Evolutionary conservation across 495 filamentous ascomycete species (phyloP).

Genomic region (Lepraria neglecta): DNA sequence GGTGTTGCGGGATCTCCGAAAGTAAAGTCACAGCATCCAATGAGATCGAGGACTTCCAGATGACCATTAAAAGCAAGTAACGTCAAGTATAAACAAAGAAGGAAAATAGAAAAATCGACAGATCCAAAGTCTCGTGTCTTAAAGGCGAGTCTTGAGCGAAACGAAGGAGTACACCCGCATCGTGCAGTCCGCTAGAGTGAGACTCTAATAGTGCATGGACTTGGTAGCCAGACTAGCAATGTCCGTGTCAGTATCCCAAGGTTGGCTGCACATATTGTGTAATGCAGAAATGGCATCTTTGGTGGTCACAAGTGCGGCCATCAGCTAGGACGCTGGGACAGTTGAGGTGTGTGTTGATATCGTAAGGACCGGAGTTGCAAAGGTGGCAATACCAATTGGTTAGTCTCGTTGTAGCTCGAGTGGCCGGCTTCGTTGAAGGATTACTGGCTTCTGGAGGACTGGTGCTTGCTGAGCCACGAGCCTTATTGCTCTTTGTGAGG

Average conservation of each 20-base stretch:
- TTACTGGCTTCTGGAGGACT: background rate
- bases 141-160: no score
- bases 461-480: background rate
- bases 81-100: background rate
- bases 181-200: no score
- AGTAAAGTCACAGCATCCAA: no score
- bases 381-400: constrained; percentile 7
- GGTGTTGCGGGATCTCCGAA: no score
- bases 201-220: no score
- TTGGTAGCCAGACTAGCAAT: no score
- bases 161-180: no score
- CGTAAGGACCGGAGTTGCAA: constrained; percentile 5
- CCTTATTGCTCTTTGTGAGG: background rate
- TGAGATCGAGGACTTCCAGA: no score
- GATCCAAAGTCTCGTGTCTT: no score
- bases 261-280: background rate
- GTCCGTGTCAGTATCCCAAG: no score
- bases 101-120: background rate
- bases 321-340: constrained; percentile 10
- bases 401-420: background rate
- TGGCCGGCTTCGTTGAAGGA: background rate
- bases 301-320: constrained; percentile 2
- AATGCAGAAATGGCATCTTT: constrained; percentile 3
- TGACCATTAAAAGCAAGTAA: background rate
- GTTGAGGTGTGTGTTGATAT: background rate